Base-by-base conservation (phyloP, 179 eudicot genomes). In the Camellia oleifera region DNA sequence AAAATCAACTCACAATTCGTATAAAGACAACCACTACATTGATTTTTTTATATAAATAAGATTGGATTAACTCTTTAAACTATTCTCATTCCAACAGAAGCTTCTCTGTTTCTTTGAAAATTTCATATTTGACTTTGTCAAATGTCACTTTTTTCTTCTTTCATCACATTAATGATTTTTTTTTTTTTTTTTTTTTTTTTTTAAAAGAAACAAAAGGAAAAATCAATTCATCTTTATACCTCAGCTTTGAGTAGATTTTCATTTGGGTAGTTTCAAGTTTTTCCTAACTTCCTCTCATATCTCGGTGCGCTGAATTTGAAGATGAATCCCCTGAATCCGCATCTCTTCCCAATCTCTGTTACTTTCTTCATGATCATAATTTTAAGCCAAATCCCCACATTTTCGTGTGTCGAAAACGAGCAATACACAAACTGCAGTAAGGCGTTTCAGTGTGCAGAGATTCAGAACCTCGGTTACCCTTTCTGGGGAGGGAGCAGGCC, bases 401-500 rank as follows among this genome's bases (percentile, higher is more conserved):
- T 62, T 78, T 69, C 57, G 0, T 52, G 72, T 15, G 84, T 79
- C 20, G 61, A 69, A 7, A 78, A 78, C 65, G 76, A 79, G 12
- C 52, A 17, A 15, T 89, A 78, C 17, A 13, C 15, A 20, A 54
- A 62, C 72, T 89, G 90, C 73, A 23, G 76, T 0, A 17, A 64
- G 76, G 48, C 23, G 5, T 82, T 83, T 58, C n/a, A 74, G 6
- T 89, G 94, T 60, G 85, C 78, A 17, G 54, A 42, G 42, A 2
- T 80, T 13, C 11, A 7, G 40, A 75, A 17, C 48, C 32, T 87
- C 10, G 67, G 75, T 2, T 88, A 88, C 54, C 87, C 91, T 67
- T 89, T 91, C 85, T 90, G 84, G 78, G 93, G 85, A 26, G 90
- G 63, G 0, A 56, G 2, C 69, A 83, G 86, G 12, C 83, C 90